These are phyloP conservation scores for Tympanopsis confertula DNA, from an alignment of 2,329 filamentous ascomycete genomes.

Conservation along the genomic window DNA sequence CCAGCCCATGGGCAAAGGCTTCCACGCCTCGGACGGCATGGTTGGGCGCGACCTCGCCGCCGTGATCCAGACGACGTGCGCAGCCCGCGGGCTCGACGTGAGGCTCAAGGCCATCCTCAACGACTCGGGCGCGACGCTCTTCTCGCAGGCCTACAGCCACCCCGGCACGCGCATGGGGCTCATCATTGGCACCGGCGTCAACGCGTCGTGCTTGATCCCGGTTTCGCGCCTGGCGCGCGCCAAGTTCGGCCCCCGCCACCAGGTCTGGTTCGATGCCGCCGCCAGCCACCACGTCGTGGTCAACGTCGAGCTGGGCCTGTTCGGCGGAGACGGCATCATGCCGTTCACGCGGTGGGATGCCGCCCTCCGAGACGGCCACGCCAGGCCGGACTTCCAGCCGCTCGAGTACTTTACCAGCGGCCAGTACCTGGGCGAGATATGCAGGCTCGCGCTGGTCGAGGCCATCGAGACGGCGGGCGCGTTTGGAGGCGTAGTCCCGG, in stretches of 20 bases:
- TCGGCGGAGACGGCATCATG: conserved; percentile 41
- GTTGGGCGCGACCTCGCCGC: conserved; percentile 46
- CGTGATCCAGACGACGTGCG: conserved; percentile 46
- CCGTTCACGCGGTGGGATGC: conserved; percentile 52
- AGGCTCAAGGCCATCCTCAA: conserved; percentile 52
- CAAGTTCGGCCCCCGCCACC: conserved; percentile 27
- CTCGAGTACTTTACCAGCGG: conserved; percentile 54
- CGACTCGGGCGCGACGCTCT: conserved; percentile 47
- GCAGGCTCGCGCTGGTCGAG: conserved; percentile 47
- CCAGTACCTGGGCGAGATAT: conserved; percentile 51
- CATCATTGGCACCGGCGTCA: conserved; percentile 54
- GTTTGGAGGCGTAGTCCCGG: conserved; percentile 43
- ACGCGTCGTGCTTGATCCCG: conserved; percentile 51
- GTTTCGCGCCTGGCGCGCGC: conserved; percentile 22
- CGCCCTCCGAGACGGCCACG: conserved; percentile 40
- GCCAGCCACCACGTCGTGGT: conserved; percentile 46
- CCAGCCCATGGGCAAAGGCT: conserved; percentile 55
- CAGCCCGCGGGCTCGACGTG: conserved; percentile 38
- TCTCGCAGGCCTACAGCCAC: conserved; percentile 50
- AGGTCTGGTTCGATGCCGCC: conserved; percentile 44
- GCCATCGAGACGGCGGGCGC: conserved; percentile 40
- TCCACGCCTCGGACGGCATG: conserved; percentile 44
- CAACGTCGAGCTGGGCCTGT: conserved; percentile 58
- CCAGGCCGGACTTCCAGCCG: conserved; percentile 50
- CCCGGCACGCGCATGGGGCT: conserved; percentile 48